Base-by-base conservation (phyloP, 1,284 basidiomycete genomes). In the Dichomitus squalens region DNA sequence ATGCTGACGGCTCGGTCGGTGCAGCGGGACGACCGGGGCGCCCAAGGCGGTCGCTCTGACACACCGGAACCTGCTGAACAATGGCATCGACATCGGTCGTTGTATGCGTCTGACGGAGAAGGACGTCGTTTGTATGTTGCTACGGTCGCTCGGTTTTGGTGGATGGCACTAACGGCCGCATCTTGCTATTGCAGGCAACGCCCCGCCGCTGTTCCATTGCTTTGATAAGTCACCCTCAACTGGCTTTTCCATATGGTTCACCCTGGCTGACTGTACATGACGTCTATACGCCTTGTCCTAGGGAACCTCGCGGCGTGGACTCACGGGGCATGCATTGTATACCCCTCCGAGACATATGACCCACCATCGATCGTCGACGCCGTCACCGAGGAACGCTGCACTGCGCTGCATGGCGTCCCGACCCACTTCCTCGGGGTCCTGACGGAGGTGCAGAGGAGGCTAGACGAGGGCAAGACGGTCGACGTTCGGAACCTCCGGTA, bases 231-330 rank as follows among this genome's bases (percentile, higher is more conserved):
- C 16, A 2, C 20, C 36, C 34, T 21, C 29, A 55, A 31, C 39
- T 20, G 56, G 7, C 1, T 33, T 23, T n/a, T 43, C 12, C 2
- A 16, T 2, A 49, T n/a, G n/a, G 21, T 34, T 40, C 11, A 2
- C 31, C 29, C 9, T 31, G 29, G 23, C 54, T 61, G 27, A 63
- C 53, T 29, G 52, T 39, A 8, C 7, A 23, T 55, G 11, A 5
- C 11, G 5, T 31, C 29, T 31, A 18, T 41, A 91, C 87, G 91
- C 66, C 82, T 94, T 41, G 86, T 93, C 9, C 71, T 94, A 64
- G 91, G 92, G 36, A 94, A 94, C 65, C 77, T 93, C 21, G 89
- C 91, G 1, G 83, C 89, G 0, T 94, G 90, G 90, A 76, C 82
- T 1, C 85, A 91, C 59, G 88, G 88, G 0, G 79, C 87, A 9